A percentile compares a stretch with the other conserved stretches of the same genome.
Evolutionary conservation across 1,284 basidiomycete genomes (phyloP).

Genomic region (Apiotrichum mycotoxinovorans): DNA sequence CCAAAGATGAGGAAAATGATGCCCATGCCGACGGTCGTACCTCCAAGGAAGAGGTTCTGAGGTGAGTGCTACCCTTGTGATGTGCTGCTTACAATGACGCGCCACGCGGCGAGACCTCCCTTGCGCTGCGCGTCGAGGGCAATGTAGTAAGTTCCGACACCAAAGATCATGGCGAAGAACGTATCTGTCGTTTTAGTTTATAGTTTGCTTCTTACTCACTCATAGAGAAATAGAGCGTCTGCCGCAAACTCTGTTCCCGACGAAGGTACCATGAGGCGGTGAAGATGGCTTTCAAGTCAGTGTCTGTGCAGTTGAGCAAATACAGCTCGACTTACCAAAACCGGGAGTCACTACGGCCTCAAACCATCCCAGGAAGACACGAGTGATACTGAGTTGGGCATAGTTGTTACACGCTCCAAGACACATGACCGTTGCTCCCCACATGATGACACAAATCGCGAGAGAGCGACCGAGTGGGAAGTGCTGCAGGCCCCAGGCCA

Average conservation of each 20-base stretch:
- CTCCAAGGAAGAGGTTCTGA: constrained; percentile 38
- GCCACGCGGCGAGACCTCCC: constrained; percentile 30
- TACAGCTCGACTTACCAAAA: too few species aligned
- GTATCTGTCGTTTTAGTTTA: constrained; percentile 15
- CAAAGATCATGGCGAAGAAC: constrained; percentile 27
- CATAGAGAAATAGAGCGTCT: constrained; percentile 29
- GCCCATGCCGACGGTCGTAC: constrained; percentile 23
- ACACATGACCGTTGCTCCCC: constrained; percentile 25
- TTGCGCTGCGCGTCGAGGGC: constrained; percentile 18
- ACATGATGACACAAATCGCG: constrained; percentile 20
- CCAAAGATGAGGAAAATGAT: constrained; percentile 26
- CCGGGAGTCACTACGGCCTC: constrained; percentile 32
- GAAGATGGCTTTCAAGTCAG: constrained; percentile 7
- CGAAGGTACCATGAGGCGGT: constrained; percentile 30
- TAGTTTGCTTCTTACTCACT: constrained; percentile 7
- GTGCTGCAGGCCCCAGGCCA: constrained; percentile 23
- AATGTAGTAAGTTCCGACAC: constrained; percentile 26
- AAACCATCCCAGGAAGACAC: constrained; percentile 27
- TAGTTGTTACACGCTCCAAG: constrained; percentile 30
- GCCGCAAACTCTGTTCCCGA: constrained; percentile 20
- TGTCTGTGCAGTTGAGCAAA: too few species aligned
- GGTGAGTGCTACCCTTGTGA: too few species aligned
- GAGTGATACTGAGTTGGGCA: constrained; percentile 11
- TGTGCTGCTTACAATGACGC: too few species aligned
- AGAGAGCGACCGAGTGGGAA: constrained; percentile 27